phyloP scores from a whole-genome alignment of 2,329 filamentous ascomycete genomes.

The Fusarium dlaminii region DNA sequence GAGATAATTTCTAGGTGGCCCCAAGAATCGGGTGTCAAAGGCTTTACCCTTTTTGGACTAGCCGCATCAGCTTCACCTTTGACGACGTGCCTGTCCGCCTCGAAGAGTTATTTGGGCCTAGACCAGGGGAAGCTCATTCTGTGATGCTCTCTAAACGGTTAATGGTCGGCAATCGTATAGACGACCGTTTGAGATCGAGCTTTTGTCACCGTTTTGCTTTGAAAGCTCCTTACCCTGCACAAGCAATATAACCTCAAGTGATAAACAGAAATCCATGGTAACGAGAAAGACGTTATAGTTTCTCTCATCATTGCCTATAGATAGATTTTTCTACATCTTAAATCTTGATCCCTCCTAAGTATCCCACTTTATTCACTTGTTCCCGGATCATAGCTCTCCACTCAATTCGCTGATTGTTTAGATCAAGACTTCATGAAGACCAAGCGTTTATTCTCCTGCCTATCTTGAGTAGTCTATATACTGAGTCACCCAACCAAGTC shows the following conservation, averaged over 20 bases:
- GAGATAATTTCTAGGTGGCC: constrained; percentile 49
- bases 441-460: neutral
- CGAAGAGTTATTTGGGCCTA: constrained; percentile 20
- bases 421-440: too few relatives aligned
- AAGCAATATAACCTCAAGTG: neutral
- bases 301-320: neutral
- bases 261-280: neutral
- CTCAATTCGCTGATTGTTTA: neutral
- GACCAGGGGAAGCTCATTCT: constrained; percentile 28
- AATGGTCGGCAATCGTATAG: constrained; percentile 30
- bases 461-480: neutral
- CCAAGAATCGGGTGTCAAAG: constrained; percentile 38
- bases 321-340: neutral
- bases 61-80: constrained; percentile 22
- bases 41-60: constrained; percentile 36
- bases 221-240: constrained; percentile 4
- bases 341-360: neutral
- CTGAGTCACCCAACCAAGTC: neutral
- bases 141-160: constrained; percentile 14
- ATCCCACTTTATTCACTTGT: neutral
- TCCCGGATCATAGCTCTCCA: too few relatives aligned
- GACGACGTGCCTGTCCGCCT: constrained; percentile 22
- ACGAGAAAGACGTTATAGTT: neutral
- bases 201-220: neutral
- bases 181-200: neutral